Evolutionary conservation across 2,329 filamentous ascomycete species (phyloP), one percentile per base, ranked within the genome.

Genomic region (Chrysosporium keratinophilum): DNA sequence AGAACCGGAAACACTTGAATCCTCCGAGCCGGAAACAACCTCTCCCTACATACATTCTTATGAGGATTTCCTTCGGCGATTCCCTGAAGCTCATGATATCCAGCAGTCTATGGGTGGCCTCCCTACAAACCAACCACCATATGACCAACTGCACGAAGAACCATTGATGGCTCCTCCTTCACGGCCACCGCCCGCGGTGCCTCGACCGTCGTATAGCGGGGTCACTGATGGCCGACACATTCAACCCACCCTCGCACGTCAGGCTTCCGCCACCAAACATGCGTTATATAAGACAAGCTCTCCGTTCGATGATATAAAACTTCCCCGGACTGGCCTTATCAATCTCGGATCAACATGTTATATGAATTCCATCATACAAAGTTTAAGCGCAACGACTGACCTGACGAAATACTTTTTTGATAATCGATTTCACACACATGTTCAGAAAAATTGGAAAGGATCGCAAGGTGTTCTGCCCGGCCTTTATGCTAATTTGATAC

Each of bases 311-410:
- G 66, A 71, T 12, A 69, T 74, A 28, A 71, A 71, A 67, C 74
- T 81, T 61, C 78, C 82, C n/a, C 74, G 75, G 35, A 85, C 87
- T 10, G 90, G 91, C 0, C 76, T 96, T 11, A 73, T 82, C 55
- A 96, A 96, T 61, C 87, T 88, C 40, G 81, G 82, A 1, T 84
- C 85, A 45, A 90, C 86, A 59, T 96, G 91, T 67, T 96, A 95
- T 65, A 89, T 93, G 76, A 96, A 95, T 68, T 84, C 88, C n/a
- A 84, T 84, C 0, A 75, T 97, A 23, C 91, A 97, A 68, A 86
- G 85, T 56, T 73, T 96, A 15, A 85, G 87, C 55, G 84, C 83
- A 1, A 91, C 89, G 0, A 71, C 77, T 7, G 73, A 76, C 15
- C 68, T 84, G 41, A 80, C 78, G 65, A 80, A 64, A 70, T 81